phyloP scores from a whole-genome alignment of 1,284 basidiomycete species.

The Xerocomus amazonicus region DNA sequence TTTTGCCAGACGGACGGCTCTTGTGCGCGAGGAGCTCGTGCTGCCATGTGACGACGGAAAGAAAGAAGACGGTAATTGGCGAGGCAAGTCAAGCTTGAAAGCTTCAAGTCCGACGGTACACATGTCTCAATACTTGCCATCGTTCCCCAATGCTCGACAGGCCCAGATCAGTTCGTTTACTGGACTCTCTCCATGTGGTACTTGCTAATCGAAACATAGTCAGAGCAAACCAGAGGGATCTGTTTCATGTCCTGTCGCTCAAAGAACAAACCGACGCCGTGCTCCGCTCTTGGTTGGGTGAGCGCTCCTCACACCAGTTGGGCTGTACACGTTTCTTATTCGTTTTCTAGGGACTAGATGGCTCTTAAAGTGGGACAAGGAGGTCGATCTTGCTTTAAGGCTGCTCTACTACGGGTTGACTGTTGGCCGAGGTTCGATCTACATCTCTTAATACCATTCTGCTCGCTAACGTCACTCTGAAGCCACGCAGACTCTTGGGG shows the following conservation, averaged over 20 bases:
- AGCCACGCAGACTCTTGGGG: conserved; percentile 83
- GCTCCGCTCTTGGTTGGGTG: conserved; percentile 75
- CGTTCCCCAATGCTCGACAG: conserved; percentile 72
- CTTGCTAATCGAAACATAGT: conserved; percentile 45
- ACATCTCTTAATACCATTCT: not conserved
- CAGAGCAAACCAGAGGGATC: conserved; percentile 81
- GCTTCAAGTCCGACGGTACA: conserved; percentile 6
- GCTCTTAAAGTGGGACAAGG: conserved; percentile 79
- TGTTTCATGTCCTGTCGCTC: conserved; percentile 72
- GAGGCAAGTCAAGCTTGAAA: not conserved
- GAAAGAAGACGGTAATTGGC: not conserved
- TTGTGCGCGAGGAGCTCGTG: conserved; percentile 39
- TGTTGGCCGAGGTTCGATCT: conserved; percentile 62
- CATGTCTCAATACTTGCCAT: conserved; percentile 35
- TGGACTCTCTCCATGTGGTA: not conserved
- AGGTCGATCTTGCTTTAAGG: conserved; percentile 71
- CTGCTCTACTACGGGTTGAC: conserved; percentile 75
- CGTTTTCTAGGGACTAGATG: conserved; percentile 72
- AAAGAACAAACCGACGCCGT: conserved; percentile 76
- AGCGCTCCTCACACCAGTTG: conserved; percentile 20
- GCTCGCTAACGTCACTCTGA: conserved; percentile 7
- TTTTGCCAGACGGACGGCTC: conserved; percentile 73
- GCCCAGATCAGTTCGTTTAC: conserved; percentile 76
- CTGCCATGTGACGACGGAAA: conserved; percentile 24
- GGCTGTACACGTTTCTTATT: conserved; percentile 1